Conservation (phyloP, 2,329 filamentous ascomycete species). For the Fusarium veterinarium region DNA sequence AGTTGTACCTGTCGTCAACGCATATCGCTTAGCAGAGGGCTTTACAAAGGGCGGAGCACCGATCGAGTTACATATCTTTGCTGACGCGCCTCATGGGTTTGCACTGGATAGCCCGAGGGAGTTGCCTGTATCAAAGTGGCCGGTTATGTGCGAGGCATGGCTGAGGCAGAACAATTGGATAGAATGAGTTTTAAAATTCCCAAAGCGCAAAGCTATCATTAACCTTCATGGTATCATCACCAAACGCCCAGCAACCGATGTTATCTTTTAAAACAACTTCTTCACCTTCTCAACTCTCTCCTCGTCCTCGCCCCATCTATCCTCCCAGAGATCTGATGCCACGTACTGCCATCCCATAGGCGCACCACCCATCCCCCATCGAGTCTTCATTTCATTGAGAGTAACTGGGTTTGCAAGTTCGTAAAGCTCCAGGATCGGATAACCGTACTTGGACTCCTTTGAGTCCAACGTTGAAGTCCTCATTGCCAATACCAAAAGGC, state of each 20-base stretch:
- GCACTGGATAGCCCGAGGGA: constrained; percentile 26
- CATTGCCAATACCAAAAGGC: constrained; percentile 45
- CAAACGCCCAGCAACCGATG: accelerated
- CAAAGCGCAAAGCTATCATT: no score
- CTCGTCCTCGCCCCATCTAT: constrained; percentile 38
- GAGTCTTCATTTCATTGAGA: constrained; percentile 40
- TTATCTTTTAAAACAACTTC: background rate
- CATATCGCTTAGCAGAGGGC: constrained; percentile 33
- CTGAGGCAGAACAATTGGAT: constrained; percentile 26
- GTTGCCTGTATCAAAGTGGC: constrained; percentile 38
- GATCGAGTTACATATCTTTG: constrained; percentile 38
- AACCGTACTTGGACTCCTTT: constrained; percentile 46
- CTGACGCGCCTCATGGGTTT: constrained; percentile 40
- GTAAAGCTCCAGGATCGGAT: constrained; percentile 44
- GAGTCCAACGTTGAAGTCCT: constrained; percentile 45
- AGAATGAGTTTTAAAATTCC: background rate
- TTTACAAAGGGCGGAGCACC: constrained; percentile 21
- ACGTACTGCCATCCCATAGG: constrained; percentile 46
- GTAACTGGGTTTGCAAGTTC: constrained; percentile 38
- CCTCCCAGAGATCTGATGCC: constrained; percentile 35
- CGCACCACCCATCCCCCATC: constrained; percentile 40
- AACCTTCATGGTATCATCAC: accelerated
- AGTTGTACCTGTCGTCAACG: constrained; percentile 35
- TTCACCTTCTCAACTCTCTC: background rate
- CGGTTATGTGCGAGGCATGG: constrained; percentile 37